Conservation (phyloP, 2,329 filamentous ascomycete species). For the Curvularia lunata region DNA sequence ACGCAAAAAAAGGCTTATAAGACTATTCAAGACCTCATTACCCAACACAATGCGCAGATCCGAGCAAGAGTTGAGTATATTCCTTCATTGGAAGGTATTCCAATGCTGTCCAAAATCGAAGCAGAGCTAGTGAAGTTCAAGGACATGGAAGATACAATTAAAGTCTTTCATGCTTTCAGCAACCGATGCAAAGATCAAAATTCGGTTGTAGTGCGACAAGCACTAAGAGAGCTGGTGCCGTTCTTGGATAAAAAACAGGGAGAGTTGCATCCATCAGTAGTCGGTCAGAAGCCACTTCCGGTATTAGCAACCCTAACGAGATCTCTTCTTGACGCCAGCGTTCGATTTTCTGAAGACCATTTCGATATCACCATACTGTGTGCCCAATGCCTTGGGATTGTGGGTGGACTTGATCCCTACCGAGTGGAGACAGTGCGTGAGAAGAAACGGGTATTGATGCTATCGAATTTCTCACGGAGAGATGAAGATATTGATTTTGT, state of each 20-base stretch:
- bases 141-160: slow-evolving; percentile 67
- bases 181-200: slow-evolving; percentile 82
- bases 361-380: slow-evolving; percentile 73
- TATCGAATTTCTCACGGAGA: slow-evolving; percentile 81
- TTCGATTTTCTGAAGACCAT: slow-evolving; percentile 75
- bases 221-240: slow-evolving; percentile 75
- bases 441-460: slow-evolving; percentile 81
- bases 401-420: slow-evolving; percentile 92
- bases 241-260: slow-evolving; percentile 77
- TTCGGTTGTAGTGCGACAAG: slow-evolving; percentile 80
- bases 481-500: slow-evolving; percentile 86
- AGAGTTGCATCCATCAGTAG: slow-evolving; percentile 77
- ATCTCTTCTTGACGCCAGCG: slow-evolving; percentile 81
- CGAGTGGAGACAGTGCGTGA: slow-evolving; percentile 80
- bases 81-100: slow-evolving; percentile 76
- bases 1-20: slow-evolving; percentile 66
- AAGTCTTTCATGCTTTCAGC: slow-evolving; percentile 73
- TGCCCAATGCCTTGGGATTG: slow-evolving; percentile 81
- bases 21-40: slow-evolving; percentile 70
- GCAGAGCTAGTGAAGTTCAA: slow-evolving; percentile 69
- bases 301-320: slow-evolving; percentile 75
- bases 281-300: slow-evolving; percentile 82
- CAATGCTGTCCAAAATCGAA: slow-evolving; percentile 72
- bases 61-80: slow-evolving; percentile 73
- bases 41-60: slow-evolving; percentile 67